Evolutionary conservation across 2,329 filamentous ascomycete species (phyloP).

Genomic region (Chrysoporthe puriensis): DNA sequence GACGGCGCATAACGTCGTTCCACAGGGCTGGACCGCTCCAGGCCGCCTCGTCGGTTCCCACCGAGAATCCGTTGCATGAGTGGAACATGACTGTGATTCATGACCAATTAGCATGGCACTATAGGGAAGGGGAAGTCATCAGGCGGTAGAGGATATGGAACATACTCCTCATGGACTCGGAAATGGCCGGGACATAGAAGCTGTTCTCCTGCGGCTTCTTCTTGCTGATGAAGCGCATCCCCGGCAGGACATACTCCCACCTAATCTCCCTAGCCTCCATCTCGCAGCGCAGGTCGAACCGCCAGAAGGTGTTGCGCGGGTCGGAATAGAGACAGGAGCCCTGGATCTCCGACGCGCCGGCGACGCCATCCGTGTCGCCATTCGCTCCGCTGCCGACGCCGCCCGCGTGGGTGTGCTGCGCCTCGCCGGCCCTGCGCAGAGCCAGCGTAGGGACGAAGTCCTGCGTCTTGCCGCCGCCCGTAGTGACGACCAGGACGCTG

Average conservation of each 20-base stretch:
- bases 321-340: conserved; percentile 68
- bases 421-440: conserved; percentile 48
- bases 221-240: conserved; percentile 62
- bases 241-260: conserved; percentile 78
- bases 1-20: conserved; percentile 87
- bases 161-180: conserved; percentile 96
- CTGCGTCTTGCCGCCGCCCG: conserved; percentile 66
- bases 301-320: conserved; percentile 82
- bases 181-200: conserved; percentile 84
- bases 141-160: neutral
- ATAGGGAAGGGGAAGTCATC: too few species aligned
- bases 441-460: conserved; percentile 62
- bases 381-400: conserved; percentile 37
- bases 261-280: conserved; percentile 70
- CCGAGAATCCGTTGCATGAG: conserved; percentile 95
- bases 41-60: conserved; percentile 80
- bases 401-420: conserved; percentile 27
- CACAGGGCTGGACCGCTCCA: conserved; percentile 93
- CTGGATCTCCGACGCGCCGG: conserved; percentile 46
- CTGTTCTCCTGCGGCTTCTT: conserved; percentile 62
- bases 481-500: conserved; percentile 82
- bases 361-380: conserved; percentile 24
- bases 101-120: conserved; percentile 6
- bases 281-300: conserved; percentile 81
- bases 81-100: conserved; percentile 61